These are phyloP conservation scores for Acrodontium crateriforme DNA, from an alignment of 2,329 filamentous ascomycete genomes.

Conservation along the genomic window DNA sequence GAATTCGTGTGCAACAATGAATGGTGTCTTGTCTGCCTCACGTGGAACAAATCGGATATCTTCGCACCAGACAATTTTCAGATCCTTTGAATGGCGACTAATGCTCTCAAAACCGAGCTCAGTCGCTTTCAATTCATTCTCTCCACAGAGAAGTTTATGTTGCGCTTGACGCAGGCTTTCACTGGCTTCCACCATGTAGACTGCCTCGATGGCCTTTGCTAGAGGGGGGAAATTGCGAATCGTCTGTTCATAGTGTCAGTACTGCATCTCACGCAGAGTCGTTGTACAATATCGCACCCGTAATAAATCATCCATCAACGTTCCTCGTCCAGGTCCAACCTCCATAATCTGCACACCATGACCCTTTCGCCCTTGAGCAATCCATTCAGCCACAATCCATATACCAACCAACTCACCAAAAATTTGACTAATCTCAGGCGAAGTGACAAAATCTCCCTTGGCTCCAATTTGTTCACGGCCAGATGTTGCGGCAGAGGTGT, in stretches of 20 bases:
- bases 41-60: conserved; percentile 71
- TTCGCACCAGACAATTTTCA: conserved; percentile 76
- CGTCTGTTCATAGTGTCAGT: conserved; percentile 43
- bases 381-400: conserved; percentile 95
- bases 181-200: conserved; percentile 94
- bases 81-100: conserved; percentile 59
- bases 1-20: conserved; percentile 95
- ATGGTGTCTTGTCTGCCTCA: conserved; percentile 55
- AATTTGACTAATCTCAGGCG: conserved; percentile 91
- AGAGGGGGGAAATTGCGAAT: conserved; percentile 72
- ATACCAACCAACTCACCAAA: conserved; percentile 91
- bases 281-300: conserved; percentile 42
- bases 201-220: conserved; percentile 61
- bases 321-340: conserved; percentile 84
- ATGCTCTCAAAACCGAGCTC: conserved; percentile 60
- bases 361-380: conserved; percentile 65
- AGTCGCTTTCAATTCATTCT: conserved; percentile 53
- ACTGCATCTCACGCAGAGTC: conserved; percentile 5
- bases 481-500: conserved; percentile 55
- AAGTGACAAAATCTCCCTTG: conserved; percentile 91
- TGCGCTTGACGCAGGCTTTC: conserved; percentile 62
- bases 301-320: conserved; percentile 92
- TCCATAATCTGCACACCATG: conserved; percentile 80
- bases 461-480: conserved; percentile 79
- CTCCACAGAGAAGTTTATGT: conserved; percentile 67